Base-by-base conservation (phyloP, 352 stramenopile species). In the Thalassiosira sp. region DNA sequence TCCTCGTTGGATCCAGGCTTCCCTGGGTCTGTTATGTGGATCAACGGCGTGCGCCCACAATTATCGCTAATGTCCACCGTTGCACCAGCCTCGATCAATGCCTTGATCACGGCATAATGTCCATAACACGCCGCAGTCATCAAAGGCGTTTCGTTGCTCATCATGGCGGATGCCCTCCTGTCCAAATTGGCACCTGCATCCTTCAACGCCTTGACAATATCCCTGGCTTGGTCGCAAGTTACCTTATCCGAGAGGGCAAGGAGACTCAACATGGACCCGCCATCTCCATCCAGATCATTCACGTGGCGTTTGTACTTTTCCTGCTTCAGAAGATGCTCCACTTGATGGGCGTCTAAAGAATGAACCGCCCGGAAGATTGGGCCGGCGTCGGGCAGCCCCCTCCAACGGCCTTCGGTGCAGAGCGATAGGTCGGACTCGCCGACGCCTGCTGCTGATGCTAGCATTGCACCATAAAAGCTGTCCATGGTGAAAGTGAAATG, bases 11-110 rank as follows among this genome's bases (percentile, higher is more conserved):
- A 48, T 28, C 16, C 24, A 18, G 25, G 8, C 20, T 24, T 45
- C 16, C n/a, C n/a, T n/a, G n/a, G n/a, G n/a, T n/a, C n/a, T n/a
- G n/a, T n/a, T 52, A 51, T 31, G 13, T 7, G 48, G 51, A 10
- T 18, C 2, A 56, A n/a, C 16, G 63, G 63, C 53, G 51, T 65
- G 5, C n/a, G 5, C 15, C 63, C 63, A 31, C 0, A 24, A 5
- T 65, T 15, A 40, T 72, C 63, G 31, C 49, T 65, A 22, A 72
- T 64, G 7, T 72, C 35, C 18, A 31, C 31, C 10, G 28, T 65
- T 27, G 63, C 63, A 16, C 63, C 63, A 27, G 63, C 63, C 8
- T 72, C 54, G 28, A 72, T 56, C 28, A 72, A 65, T 0, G 63
- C 63, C 22, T 65, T 63, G 16, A 52, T 33, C 27, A 72, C 31